Evolutionary conservation across 371 early-diverging fungal species (phyloP), one percentile per base, ranked within the genome.

Genomic region (Syncephalastrum sp.): DNA sequence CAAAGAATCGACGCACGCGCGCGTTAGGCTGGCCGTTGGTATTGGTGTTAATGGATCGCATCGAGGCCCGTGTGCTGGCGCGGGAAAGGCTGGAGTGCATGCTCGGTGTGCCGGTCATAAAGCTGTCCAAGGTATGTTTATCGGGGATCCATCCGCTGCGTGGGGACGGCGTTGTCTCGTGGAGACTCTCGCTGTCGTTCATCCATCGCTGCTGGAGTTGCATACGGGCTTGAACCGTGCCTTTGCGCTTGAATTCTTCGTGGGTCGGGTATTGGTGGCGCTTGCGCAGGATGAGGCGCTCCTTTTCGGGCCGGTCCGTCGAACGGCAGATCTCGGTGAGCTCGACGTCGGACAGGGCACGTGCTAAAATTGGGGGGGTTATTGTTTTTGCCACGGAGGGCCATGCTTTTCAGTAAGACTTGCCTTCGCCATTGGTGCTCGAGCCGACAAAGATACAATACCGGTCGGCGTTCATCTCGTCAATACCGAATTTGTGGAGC

Each of bases 221-320:
- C 23, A 59, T 53, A 44, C 63, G 59, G 3, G 64, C 61, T 43
- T 73, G 77, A 46, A 74, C 60, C 0, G 80, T 82, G 21, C 83
- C 79, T 42, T 82, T 76, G 42, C 80, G 67, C 65, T 84, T 83
- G 29, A 83, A 75, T 29, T 84, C 74, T 54, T 84, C 83, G 52
- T 82, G 79, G 8, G 80, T 85, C 6, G 83, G 77, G 27, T 80
- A 87, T 53, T 75, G 72, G 63, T 91, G 91, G 29, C 84, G 78
- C 63, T 89, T 91, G 33, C 91, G 75, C 55, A 93, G 56, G 47
- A 90, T 88, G 38, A 92, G 67, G n/a, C 87, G 79, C 51, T 93
- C 91, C 43, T 85, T 85, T 57, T 87, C 88, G 1, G 86, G 84
- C 8, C 85, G 79, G 53, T 83, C 84, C 1, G 84, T 60, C 27